Base-by-base conservation (phyloP, 2,329 filamentous ascomycete species). In the Helotiales sp. region DNA sequence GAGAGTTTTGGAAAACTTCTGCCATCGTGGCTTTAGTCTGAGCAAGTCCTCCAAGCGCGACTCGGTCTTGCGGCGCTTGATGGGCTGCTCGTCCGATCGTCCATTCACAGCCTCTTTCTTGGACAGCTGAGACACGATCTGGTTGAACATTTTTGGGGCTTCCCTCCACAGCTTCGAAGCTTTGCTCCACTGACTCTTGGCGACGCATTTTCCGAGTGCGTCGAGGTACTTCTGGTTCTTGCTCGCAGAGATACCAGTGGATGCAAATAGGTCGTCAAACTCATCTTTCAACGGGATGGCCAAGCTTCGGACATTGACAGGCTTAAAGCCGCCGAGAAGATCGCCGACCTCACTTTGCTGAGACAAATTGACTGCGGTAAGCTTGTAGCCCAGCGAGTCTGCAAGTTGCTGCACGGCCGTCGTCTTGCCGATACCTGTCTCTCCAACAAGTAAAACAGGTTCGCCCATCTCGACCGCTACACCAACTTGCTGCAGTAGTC, bases 271-370 rank as follows among this genome's bases (percentile, higher is more conserved):
- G 24, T 93, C 87, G 64, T 96, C 91, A 64, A 99, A 99, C 62
- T 96, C 91, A 66, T 98, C 95, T 67, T 96, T 91, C 69, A 99
- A 77, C 0, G 95, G 93, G 34, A 97, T 84, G 0, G 95, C 89
- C 56, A 98, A 80, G 60, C 87, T 96, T 64, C 93, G 86, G 40
- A 95, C 85, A 70, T 93, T 97, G 58, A 99, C 89, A 0, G 95
- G 95, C 72, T 99, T 99, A 77, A 96, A 98, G 0, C 95, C 95
- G 67, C 95, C 96, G 0, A 99, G 79, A 12, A 99, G 77, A 75
- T 99, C 95, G n/a, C 93, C 90, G 38, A 90, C 93, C 74, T 99
- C 96, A 69, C 93, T 98, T 72, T 99, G 96, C 71, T 99, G 96
- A 0, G 95, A 99, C 71, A 99, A 74, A 70, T 99, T 99, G 70